Conservation (phyloP, 192 early-diverging fungal genomes). For the Gaertneriomyces semiglobifer region DNA sequence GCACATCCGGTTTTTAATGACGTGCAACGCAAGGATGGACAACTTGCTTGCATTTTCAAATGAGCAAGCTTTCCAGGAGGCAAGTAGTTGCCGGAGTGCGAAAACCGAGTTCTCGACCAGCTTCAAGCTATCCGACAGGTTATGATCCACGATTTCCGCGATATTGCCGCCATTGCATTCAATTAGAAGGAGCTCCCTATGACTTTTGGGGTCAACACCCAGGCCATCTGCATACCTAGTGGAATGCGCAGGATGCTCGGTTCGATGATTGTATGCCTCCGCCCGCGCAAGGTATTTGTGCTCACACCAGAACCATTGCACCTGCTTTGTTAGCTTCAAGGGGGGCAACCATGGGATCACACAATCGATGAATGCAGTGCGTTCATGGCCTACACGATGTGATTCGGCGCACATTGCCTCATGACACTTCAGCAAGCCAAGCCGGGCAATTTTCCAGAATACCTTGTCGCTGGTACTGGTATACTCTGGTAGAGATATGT, state of each 20-base stretch:
- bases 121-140: background rate
- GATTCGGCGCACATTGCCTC: no score
- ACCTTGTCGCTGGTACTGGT: no score
- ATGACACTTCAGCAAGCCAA: no score
- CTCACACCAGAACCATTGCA: background rate
- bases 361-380: background rate
- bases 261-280: no score
- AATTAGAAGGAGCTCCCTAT: background rate
- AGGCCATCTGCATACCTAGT: background rate
- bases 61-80: no score
- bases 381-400: background rate
- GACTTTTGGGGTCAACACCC: background rate
- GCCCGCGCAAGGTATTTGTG: background rate
- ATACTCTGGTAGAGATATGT: no score
- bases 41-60: no score
- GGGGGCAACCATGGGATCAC: background rate
- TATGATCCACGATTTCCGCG: background rate
- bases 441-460: no score
- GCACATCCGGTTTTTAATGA: no score
- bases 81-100: background rate
- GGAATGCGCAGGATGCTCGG: no score
- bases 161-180: background rate
- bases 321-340: background rate
- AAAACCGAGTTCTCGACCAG: background rate
- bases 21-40: no score